Base-by-base conservation (phyloP, 257 asterid species). In the Handroanthus guayacan region DNA sequence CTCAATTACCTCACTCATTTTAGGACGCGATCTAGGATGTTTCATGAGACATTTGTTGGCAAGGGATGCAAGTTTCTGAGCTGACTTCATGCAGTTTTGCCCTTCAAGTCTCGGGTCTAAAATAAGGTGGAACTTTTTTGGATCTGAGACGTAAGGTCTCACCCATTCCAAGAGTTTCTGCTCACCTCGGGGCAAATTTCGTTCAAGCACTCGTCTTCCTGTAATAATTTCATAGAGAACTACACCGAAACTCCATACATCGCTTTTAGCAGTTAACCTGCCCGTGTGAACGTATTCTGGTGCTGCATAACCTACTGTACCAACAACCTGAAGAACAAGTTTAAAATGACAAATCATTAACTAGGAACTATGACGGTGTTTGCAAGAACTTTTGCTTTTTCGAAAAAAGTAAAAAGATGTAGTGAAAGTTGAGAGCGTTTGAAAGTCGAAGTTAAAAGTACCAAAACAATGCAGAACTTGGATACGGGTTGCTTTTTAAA, bases 201-300 rank as follows among this genome's bases (percentile, higher is more conserved):
- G 83, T 69, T 94, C 98, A n/a, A 94, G 75, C 60, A 89, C 97
- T 3, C 97, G 89, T 75, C 98, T 89, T 62, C 97, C 98, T 4
- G 98, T 94, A 43, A 94, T 94, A 45, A 94, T 96, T 70, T 94
- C 98, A 17, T 89, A 92, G 3, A 94, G 90, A 68, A 94, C 97
- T 0, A 94, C 97, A 47, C 98, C 98, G 1, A 92, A 94, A 72
- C 98, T 94, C 98, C 98, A 94, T 14, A 92, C 97, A 12, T 94
- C 97, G 50, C 97, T 94, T 80, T 90, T 94, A n/a, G 94, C 89
- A 5, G 97, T 92, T 69, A 94, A 90, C 76, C 91, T 82, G 43
- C 98, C 98, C 0, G 95, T 81, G 77, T 85, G 98, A 31, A 94
- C 89, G 17, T 94, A 94, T 72, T 94, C 97, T 0, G 98, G 98